Evolutionary conservation across 768 basidiomycete genomes (phyloP), one percentile per base, ranked within the genome.

Genomic region (Russula earlei): DNA sequence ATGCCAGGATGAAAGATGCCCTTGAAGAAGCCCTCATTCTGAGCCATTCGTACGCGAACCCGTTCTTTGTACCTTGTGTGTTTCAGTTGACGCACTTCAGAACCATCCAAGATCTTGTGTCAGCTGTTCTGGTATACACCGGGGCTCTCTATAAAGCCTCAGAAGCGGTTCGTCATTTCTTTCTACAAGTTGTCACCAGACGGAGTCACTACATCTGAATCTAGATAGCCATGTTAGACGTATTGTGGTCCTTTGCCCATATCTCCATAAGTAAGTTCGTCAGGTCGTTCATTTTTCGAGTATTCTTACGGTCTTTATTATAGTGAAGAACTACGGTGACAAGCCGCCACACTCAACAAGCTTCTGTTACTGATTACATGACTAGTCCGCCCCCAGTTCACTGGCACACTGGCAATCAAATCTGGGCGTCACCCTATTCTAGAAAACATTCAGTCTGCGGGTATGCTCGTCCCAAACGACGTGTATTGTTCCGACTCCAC

Each of bases 201-300:
- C n/a, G n/a, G 33, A 62, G 29, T n/a, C 17, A 22, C 55, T 29
- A 48, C 25, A 12, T 2, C 15, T 24, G 20, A 46, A 12, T 45
- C 3, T 51, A 92, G 91, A 78, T 96, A 19, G 91, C 93, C 0
- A 72, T 92, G 53, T 70, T 95, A 1, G 96, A 99, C 65, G 85
- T 98, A 76, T 69, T 98, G 3, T 87, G 87, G 80, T 83, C 89
- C 5, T 95, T 93, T 67, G 84, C 94, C 0, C 84, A 92, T 66
- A 71, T 77, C 10, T 83, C 92, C 4, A 90, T 88, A 47, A 76
- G 91, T 88, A 47, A 76, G 91, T 92, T 66, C 64, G 85, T 69
- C 27, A 20, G 3, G 33, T 2, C 7, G 34, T 45, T 33, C 33
- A 24, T 17, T 29, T 9, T 19, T 5, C 24, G 4, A 11, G 36